These are phyloP conservation scores for Naumovozyma baii DNA, from an alignment of 805 yeast genomes.

Conservation along the genomic window DNA sequence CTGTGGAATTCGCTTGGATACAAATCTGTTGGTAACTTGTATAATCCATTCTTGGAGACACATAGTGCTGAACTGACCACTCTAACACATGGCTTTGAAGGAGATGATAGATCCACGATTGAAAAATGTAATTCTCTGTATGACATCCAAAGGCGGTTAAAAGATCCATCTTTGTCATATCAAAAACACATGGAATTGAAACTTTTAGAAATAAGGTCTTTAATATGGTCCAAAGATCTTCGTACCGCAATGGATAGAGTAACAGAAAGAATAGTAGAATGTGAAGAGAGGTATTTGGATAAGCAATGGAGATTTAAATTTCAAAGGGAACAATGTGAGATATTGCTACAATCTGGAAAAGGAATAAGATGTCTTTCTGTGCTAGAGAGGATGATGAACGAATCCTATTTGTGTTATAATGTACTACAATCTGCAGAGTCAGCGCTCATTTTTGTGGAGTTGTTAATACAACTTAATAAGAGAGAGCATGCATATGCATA, in stretches of 20 bases:
- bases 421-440: constrained; percentile 39
- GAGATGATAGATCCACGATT: constrained; percentile 10
- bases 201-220: constrained; percentile 34
- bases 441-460: constrained; percentile 35
- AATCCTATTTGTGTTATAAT: constrained; percentile 40
- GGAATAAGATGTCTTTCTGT: constrained; percentile 44
- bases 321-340: constrained; percentile 17
- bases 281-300: constrained; percentile 21
- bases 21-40: constrained; percentile 10
- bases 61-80: neutral
- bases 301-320: constrained; percentile 23
- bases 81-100: constrained; percentile 3
- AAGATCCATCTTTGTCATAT: constrained; percentile 27
- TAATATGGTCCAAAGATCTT: constrained; percentile 26
- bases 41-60: constrained; percentile 3
- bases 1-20: constrained; percentile 19
- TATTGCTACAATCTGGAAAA: constrained; percentile 33
- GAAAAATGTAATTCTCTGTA: constrained; percentile 34
- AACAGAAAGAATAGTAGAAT: constrained; percentile 15
- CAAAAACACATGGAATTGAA: constrained; percentile 34
- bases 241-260: constrained; percentile 21
- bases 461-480: constrained; percentile 36
- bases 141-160: constrained; percentile 31
- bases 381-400: constrained; percentile 40
- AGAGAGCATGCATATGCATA: constrained; percentile 29